Evolutionary conservation across 73 alveolate genomes (phyloP), one percentile per base, ranked within the genome.

Genomic region (Paramecium bursaria): DNA sequence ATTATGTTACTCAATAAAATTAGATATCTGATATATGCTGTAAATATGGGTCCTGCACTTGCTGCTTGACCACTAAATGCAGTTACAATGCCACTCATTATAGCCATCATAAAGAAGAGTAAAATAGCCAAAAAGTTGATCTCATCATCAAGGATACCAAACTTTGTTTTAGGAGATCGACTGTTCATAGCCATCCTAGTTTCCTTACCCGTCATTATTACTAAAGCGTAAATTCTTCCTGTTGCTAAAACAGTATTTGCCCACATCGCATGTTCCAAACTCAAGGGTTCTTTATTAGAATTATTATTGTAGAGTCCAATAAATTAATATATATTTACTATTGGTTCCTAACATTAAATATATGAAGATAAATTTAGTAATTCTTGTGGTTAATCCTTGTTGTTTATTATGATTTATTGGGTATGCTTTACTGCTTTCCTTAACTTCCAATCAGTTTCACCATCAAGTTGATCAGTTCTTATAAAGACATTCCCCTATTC

Each of bases 381-480:
- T 85, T 44, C 75, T 55, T 86, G 47, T 4, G 96, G 94, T 11
- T 92, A 46, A 87, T 76, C 25, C 23, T 80, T 22, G 75, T 22
- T 42, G 31, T 30, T 22, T 30, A 27, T 50, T 25, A 39, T 21
- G 2, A 75, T 46, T 30, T 52, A 27, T 51, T 92, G 85, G 26
- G 95, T 94, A 42, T 46, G 42, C 30, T 73, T 39, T 4, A 91
- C 90, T 0, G 98, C 98, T 77, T 94, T 94, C 47, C 99, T 82
- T 23, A 93, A 87, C 76, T 97, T 97, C 99, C 99, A 96, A 86
- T 96, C 99, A 3, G 99, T 96, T 74, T 96, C 99, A 27, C 99
- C 99, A 88, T 96, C 99, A 21, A 96, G 77, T 77, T 96, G 94
- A 86, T 96, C 99, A 0, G 99, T 96, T 73, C 95, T 95, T 13